phyloP scores from a whole-genome alignment of 306 rosid species.

The Casuarina equisetifolia region DNA sequence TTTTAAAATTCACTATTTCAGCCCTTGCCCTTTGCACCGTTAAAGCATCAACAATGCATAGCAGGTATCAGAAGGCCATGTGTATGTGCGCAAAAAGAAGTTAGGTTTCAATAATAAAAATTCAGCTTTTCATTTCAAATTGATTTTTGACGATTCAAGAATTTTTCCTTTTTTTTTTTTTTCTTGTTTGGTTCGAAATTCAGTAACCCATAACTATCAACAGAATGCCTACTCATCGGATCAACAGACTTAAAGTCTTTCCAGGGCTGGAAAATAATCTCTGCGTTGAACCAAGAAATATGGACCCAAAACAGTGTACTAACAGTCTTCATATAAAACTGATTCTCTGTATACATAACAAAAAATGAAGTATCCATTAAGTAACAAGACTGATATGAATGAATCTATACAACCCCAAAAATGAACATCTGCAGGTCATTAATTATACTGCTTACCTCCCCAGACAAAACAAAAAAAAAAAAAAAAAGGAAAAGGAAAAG shows the following conservation, averaged over 20 bases:
- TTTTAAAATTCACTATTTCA: no score
- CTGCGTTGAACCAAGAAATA: background rate
- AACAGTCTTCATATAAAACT: background rate
- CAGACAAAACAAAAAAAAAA: background rate
- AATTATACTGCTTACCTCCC: background rate
- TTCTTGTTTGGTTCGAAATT: background rate
- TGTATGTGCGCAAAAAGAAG: no score
- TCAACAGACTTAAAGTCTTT: background rate
- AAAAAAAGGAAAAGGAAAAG: background rate
- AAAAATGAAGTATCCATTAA: background rate
- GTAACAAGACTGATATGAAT: slow-evolving; percentile 11
- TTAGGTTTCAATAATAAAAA: no score
- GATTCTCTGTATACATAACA: background rate
- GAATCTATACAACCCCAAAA: slow-evolving; percentile 10
- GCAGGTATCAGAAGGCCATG: no score
- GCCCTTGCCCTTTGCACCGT: no score
- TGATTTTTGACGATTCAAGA: background rate
- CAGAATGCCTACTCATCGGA: background rate
- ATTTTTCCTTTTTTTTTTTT: background rate
- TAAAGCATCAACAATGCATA: no score
- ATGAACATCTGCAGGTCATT: background rate
- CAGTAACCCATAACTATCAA: background rate
- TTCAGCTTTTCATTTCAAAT: background rate
- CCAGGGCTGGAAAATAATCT: background rate
- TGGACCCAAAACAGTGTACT: background rate